Conservation (phyloP, 345 rosid genomes). For the Acer negundo region DNA sequence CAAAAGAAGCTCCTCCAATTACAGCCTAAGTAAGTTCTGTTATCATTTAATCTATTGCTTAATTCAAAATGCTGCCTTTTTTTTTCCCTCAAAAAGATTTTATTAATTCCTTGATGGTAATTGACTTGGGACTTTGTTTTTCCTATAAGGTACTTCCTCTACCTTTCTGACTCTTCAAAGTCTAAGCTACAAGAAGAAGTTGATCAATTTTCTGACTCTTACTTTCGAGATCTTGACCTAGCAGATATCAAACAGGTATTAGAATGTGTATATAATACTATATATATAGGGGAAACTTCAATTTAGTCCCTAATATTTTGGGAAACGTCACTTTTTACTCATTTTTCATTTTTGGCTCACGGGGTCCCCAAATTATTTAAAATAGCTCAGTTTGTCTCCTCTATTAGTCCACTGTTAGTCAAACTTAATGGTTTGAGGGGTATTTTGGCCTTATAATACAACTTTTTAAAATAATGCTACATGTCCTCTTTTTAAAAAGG, state of each 20-base stretch:
- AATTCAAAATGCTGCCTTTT: background rate
- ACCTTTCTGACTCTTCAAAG: slow-evolving; percentile 71
- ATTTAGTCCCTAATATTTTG: no score
- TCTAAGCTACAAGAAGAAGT: slow-evolving; percentile 77
- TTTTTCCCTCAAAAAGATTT: background rate
- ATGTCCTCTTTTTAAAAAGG: no score
- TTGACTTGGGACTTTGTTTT: slow-evolving; percentile 17
- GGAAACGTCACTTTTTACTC: no score
- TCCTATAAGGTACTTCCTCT: slow-evolving; percentile 73
- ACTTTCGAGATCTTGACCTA: slow-evolving; percentile 78
- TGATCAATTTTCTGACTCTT: slow-evolving; percentile 86
- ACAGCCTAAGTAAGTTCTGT: slow-evolving; percentile 71
- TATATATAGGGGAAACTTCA: no score
- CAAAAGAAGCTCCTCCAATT: slow-evolving; percentile 74
- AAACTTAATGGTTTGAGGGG: no score
- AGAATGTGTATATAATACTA: background rate
- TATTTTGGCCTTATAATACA: no score
- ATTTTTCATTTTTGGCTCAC: no score
- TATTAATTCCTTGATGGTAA: background rate
- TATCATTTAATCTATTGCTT: slow-evolving; percentile 14
- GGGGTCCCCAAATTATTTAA: no score
- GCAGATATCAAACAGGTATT: slow-evolving; percentile 82
- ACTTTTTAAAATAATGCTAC: no score
- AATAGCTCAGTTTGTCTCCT: no score
- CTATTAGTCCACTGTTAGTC: no score